A percentile compares a stretch with the other conserved stretches of the same genome.
These are phyloP conservation scores for Russula sp. DNA, from an alignment of 768 basidiomycete species.

Conservation along the genomic window DNA sequence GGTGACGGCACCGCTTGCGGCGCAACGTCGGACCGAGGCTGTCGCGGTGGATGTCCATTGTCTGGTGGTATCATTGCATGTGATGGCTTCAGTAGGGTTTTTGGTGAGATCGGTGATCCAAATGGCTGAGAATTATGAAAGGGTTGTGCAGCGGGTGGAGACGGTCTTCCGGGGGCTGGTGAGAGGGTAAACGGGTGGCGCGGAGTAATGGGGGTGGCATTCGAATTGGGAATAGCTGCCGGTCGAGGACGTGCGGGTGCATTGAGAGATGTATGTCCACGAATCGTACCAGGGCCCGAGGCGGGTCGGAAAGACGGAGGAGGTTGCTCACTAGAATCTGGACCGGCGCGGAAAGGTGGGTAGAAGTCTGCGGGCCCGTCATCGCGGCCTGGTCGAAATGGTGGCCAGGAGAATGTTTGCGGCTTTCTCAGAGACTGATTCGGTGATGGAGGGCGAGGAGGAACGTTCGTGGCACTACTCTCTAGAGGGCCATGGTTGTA, in stretches of 20 bases:
- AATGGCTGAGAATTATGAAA: slow-evolving; percentile 13
- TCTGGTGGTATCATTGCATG: slow-evolving; percentile 7
- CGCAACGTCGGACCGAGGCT: slow-evolving; percentile 17
- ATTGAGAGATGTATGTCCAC: slow-evolving; percentile 7
- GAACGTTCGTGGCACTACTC: slow-evolving; percentile 14
- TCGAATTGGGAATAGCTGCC: slow-evolving; percentile 6
- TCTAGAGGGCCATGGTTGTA: slow-evolving; percentile 19
- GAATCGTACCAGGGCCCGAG: slow-evolving; percentile 6
- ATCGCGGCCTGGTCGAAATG: slow-evolving; percentile 20
- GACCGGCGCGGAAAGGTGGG: slow-evolving; percentile 27
- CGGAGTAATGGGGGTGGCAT: slow-evolving; percentile 16
- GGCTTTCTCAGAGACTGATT: slow-evolving; percentile 13
- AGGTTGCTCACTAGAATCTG: slow-evolving; percentile 19
- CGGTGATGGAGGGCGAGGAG: slow-evolving; percentile 23
- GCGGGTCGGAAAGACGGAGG: slow-evolving; percentile 15
- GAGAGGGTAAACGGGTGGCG: slow-evolving; percentile 1
- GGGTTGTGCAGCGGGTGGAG: slow-evolving; percentile 11
- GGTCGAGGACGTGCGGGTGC: slow-evolving; percentile 5
- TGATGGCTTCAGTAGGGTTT: slow-evolving; percentile 3
- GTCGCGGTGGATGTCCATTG: slow-evolving; percentile 16
- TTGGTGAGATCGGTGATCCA: background rate
- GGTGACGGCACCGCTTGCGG: slow-evolving; percentile 1
- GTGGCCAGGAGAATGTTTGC: slow-evolving; percentile 23
- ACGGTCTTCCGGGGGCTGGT: slow-evolving; percentile 8
- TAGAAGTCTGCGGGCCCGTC: slow-evolving; percentile 18